Evolutionary conservation across 495 filamentous ascomycete genomes (phyloP), one percentile per base, ranked within the genome.

Genomic region (Trichoderma reesei): DNA sequence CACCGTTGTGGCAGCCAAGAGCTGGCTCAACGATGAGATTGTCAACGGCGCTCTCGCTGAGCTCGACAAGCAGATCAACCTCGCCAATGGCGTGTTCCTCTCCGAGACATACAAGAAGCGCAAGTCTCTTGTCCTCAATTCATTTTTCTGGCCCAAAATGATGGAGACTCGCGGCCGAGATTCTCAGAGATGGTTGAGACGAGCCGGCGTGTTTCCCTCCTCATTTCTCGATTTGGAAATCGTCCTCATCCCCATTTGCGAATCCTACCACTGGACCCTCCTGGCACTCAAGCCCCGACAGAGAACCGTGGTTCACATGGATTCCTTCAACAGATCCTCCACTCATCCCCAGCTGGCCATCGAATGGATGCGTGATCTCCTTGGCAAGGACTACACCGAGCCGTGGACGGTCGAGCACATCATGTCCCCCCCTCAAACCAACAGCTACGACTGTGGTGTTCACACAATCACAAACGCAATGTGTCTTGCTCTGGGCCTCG

Each of bases 21-120:
- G 74, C 0, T 96, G 91, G 91, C 76, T 96, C 0, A 94, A 96
- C 68, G 91, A 96, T 72, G 88, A 92, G 62, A 81, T 90, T 20
- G 86, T 96, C 68, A 90, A 89, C 65, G 80, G 83, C 2, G 87
- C 87, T 33, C 74, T 94, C 8, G 72, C 78, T 1, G 71, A 84
- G 31, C 73, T 91, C 31, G 80, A 88, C 16, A 78, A 84, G 3
- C 81, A 84, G 62, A 74, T 87, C 44, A 86, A 87, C 59, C 71
- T 82, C 41, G 70, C 75, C 16, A 72, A 78, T 7, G 75, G 75
- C 11, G 80, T 81, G 31, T 72, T 74, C 3, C 69, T 68, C 38
- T 64, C n/a, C n/a, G n/a, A n/a, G n/a, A 66, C 4, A 77, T 76
- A n/a, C 72, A 72, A 36, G 74, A 79, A 36, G 72, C 90, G 90